Evolutionary conservation across 805 yeast genomes (phyloP).

Genomic region (Lipomyces starkeyi): DNA sequence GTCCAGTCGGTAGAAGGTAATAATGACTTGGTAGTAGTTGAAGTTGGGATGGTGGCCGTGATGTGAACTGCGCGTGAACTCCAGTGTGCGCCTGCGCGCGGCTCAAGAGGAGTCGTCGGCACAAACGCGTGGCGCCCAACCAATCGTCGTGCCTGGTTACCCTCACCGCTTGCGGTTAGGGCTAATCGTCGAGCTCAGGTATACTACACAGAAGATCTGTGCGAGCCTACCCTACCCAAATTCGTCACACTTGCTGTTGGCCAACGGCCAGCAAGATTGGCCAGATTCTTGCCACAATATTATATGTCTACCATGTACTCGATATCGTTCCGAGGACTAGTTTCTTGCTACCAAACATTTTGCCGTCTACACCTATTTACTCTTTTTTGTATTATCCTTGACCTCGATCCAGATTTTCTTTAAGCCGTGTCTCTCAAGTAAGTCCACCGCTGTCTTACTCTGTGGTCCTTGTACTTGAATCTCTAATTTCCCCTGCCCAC

Average conservation of each 20-base stretch:
- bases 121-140: background rate
- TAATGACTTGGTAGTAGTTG: background rate
- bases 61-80: background rate
- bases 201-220: too few relatives aligned
- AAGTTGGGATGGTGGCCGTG: background rate
- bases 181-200: background rate
- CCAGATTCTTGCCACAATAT: too few relatives aligned
- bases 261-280: too few relatives aligned
- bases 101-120: background rate
- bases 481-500: slow-evolving; percentile 64
- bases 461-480: slow-evolving; percentile 94
- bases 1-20: background rate
- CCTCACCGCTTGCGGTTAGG: background rate
- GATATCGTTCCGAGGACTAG: too few relatives aligned
- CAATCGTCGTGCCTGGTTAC: background rate
- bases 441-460: slow-evolving; percentile 62
- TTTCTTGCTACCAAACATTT: background rate
- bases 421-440: slow-evolving; percentile 67
- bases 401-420: slow-evolving; percentile 68
- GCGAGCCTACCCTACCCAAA: too few relatives aligned
- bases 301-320: too few relatives aligned
- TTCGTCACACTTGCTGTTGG: too few relatives aligned
- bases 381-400: slow-evolving; percentile 50
- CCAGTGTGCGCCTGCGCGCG: background rate
- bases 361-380: background rate